phyloP scores from a whole-genome alignment of 2,329 filamentous ascomycete species.

The Fusarium irregulare region DNA sequence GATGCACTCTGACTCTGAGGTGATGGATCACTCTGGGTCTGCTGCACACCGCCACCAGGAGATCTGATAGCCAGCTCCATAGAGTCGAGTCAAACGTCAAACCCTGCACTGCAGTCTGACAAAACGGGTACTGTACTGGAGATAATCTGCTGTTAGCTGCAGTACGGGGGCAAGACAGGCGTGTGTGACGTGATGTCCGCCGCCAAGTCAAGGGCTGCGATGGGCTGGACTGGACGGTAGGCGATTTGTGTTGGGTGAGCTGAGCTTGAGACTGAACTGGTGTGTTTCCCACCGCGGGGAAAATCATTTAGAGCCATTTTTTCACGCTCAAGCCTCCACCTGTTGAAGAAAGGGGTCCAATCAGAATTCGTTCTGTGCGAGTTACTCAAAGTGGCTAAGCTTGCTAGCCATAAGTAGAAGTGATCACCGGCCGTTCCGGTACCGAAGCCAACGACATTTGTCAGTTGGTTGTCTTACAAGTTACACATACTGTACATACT shows the following conservation, averaged over 20 bases:
- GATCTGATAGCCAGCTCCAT: slow-evolving; percentile 8
- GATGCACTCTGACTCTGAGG: neutral
- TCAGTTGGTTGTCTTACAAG: neutral
- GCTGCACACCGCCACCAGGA: slow-evolving; percentile 5
- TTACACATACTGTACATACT: neutral
- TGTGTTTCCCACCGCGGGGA: neutral
- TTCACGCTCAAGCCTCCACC: neutral
- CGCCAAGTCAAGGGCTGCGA: neutral
- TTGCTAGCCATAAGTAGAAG: neutral
- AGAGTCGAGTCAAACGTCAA: neutral
- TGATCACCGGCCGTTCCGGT: slow-evolving; percentile 1
- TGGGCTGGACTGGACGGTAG: slow-evolving; percentile 2
- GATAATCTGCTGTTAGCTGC: neutral
- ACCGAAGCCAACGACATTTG: slow-evolving; percentile 1
- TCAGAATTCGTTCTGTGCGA: slow-evolving; percentile 17
- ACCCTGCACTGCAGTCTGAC: neutral
- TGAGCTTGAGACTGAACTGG: neutral
- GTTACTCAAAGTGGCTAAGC: slow-evolving; percentile 22
- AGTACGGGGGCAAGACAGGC: neutral
- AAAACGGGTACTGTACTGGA: neutral
- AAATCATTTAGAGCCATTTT: slow-evolving; percentile 1
- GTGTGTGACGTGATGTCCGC: neutral
- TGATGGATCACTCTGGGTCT: neutral
- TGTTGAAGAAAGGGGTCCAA: slow-evolving; percentile 14
- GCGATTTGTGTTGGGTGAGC: neutral